These are phyloP conservation scores for Paramyrothecium roridum DNA, from an alignment of 2,329 filamentous ascomycete genomes.

Conservation along the genomic window DNA sequence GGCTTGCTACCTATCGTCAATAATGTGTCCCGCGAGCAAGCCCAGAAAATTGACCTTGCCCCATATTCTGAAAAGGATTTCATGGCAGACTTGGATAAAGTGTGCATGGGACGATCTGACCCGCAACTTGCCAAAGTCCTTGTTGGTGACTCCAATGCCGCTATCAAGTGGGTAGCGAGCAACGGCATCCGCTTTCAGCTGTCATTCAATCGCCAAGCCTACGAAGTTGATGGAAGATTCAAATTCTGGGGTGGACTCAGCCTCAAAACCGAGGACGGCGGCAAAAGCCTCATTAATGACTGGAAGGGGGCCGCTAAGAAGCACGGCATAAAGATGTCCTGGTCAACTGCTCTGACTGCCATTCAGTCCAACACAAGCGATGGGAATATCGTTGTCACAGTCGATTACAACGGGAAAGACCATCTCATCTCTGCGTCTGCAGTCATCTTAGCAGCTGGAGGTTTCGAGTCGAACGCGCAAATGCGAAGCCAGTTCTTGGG, in stretches of 20 bases:
- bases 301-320: conserved; percentile 38
- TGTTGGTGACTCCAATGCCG: conserved; percentile 45
- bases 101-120: conserved; percentile 54
- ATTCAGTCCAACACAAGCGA: conserved; percentile 25
- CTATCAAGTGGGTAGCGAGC: conserved; percentile 52
- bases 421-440: conserved; percentile 30
- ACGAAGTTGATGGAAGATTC: conserved; percentile 55
- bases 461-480: conserved; percentile 59
- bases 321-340: conserved; percentile 41
- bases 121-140: conserved; percentile 43
- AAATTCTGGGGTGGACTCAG: conserved; percentile 67
- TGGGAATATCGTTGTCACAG: conserved; percentile 11
- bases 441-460: conserved; percentile 57
- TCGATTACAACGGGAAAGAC: conserved; percentile 23
- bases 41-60: conserved; percentile 51
- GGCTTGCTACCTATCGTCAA: conserved; percentile 61
- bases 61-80: conserved; percentile 57
- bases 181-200: conserved; percentile 57
- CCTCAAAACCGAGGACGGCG: conserved; percentile 57
- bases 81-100: conserved; percentile 48
- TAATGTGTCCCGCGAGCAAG: conserved; percentile 46
- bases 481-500: conserved; percentile 53
- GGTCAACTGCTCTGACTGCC: conserved; percentile 40
- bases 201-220: conserved; percentile 64
- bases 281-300: conserved; percentile 54